Evolutionary conservation across 1,139 yeast genomes (phyloP).

Genomic region (Geotrichum reessii): DNA sequence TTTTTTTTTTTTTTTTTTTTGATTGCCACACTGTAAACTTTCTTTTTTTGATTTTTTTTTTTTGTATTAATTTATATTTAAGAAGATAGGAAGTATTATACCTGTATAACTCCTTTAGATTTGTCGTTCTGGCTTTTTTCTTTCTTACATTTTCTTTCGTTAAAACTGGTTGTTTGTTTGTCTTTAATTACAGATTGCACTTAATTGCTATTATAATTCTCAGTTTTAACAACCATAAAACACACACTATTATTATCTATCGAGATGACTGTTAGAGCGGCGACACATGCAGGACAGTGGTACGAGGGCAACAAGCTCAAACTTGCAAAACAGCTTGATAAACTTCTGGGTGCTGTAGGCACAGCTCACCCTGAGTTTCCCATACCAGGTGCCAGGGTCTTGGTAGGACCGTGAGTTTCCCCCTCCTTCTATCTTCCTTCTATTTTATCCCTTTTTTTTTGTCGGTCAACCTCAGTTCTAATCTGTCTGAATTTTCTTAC

Average conservation of each 20-base stretch:
- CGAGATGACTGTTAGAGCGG: conserved; percentile 46
- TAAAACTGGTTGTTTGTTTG: background rate
- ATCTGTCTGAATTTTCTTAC: conserved; percentile 1
- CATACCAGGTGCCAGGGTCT: conserved; percentile 56
- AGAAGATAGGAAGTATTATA: no score
- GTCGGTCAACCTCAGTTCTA: background rate
- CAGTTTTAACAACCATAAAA: background rate
- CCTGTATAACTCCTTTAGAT: no score
- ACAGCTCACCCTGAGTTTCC: conserved; percentile 26
- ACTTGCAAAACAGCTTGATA: conserved; percentile 48
- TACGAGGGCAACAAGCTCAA: conserved; percentile 47
- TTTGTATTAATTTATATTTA: background rate
- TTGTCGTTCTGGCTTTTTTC: background rate
- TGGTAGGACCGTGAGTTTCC: conserved; percentile 45
- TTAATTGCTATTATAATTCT: background rate
- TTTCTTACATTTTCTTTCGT: background rate
- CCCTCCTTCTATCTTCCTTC: background rate
- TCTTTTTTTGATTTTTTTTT: background rate
- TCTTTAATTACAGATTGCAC: background rate
- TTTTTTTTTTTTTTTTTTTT: background rate
- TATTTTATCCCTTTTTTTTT: background rate
- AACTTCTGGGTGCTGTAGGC: conserved; percentile 37
- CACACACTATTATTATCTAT: background rate
- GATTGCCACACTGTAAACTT: background rate
- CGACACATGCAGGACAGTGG: conserved; percentile 92